Evolutionary conservation across 306 rosid genomes (phyloP), one percentile per base, ranked within the genome.

Genomic region (Castanospermum australe): DNA sequence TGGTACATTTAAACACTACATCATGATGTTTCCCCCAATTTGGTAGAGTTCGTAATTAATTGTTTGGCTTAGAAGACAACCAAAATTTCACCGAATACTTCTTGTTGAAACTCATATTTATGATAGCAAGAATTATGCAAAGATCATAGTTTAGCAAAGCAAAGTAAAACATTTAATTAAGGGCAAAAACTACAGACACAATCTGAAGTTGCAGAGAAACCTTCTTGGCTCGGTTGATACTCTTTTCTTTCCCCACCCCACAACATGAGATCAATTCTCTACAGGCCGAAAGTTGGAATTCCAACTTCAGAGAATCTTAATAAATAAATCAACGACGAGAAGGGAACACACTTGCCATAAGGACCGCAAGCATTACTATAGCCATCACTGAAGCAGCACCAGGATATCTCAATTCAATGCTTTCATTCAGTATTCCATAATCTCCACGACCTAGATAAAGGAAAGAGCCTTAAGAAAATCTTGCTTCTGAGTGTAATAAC

Each of bases 391-490:
- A 70, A 14, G 69, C 57, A 78, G 70, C 74, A 67, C 75, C 70
- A 25, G 79, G 60, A 70, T 83, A 80, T 80, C 91, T 80, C 78
- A 42, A 73, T 56, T 83, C 87, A 13, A 77, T 87, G 67, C 86
- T 75, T 80, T 85, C 81, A 67, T 77, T 80, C 78, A 85, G 55
- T 82, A 56, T 47, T 52, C 87, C 87, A 54, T 83, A 83, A 64
- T 68, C 78, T 64, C 77, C 36, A 8, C 79, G 76, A 80, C 89
- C 89, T 85, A 81, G 32, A 68, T 55, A 77, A 50, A 71, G 2
- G 8, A 6, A 21, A 56, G 72, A 77, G 54, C 60, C 55, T 63
- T 81, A 41, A 76, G 80, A 72, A 69, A 56, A 67, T 70, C 28
- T 76, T 50, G 32, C 67, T 83, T 71, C 67, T 45, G 0, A 50